Evolutionary conservation across 1,284 basidiomycete genomes (phyloP).

Genomic region (Lentinus polychrous): DNA sequence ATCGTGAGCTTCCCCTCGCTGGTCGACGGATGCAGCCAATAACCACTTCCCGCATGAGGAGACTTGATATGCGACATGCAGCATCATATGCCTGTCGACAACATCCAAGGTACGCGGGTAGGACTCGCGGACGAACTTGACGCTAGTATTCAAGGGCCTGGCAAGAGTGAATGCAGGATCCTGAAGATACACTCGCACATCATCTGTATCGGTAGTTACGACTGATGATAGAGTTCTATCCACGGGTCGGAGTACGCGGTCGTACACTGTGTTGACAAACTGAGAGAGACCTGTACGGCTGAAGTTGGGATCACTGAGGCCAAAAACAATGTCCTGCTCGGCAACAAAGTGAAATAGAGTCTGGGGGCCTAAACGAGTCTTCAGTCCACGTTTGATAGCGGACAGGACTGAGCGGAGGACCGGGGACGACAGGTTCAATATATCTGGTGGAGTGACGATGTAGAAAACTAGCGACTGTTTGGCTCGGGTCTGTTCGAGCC

Average conservation of each 20-base stretch:
- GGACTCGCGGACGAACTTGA: conserved; percentile 38
- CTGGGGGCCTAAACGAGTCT: conserved; percentile 36
- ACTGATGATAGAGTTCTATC: conserved; percentile 52
- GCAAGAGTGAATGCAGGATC: conserved; percentile 61
- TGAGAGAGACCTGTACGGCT: conserved; percentile 30
- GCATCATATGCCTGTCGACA: conserved; percentile 57
- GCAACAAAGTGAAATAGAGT: conserved; percentile 66
- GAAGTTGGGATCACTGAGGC: conserved; percentile 32
- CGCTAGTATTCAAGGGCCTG: conserved; percentile 36
- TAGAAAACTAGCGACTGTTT: conserved; percentile 53
- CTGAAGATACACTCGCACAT: conserved; percentile 44
- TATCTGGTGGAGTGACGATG: conserved; percentile 51
- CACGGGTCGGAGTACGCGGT: conserved; percentile 56
- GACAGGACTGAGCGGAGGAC: conserved; percentile 59
- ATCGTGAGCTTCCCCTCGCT: conserved; percentile 68
- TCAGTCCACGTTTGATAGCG: conserved; percentile 47
- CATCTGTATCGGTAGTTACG: conserved; percentile 30
- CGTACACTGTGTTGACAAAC: conserved; percentile 60
- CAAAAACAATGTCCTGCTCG: conserved; percentile 44
- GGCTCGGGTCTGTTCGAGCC: conserved; percentile 14
- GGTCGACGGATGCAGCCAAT: conserved; percentile 66
- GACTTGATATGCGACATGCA: conserved; percentile 70
- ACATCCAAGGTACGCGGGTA: conserved; percentile 53
- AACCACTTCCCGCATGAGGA: conserved; percentile 68
- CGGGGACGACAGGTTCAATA: conserved; percentile 52